These are phyloP conservation scores for Geum urbanum DNA, from an alignment of 306 rosid genomes.

Conservation along the genomic window DNA sequence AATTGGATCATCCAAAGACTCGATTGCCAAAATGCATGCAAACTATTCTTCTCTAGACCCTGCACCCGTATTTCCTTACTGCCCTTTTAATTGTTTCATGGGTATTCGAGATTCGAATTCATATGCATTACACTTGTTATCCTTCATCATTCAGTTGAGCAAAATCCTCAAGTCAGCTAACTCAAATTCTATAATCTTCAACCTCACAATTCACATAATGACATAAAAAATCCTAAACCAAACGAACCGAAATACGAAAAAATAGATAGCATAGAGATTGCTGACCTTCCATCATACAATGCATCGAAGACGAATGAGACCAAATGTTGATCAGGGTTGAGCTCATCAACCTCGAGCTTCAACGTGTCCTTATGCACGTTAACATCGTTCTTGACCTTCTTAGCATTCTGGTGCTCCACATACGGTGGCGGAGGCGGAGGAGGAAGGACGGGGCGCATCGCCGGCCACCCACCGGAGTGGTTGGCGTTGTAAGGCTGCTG, in stretches of 20 bases:
- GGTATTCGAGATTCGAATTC: neutral
- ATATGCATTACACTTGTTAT: neutral
- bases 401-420: conserved; percentile 72
- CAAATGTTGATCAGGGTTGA: conserved; percentile 59
- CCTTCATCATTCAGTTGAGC: neutral
- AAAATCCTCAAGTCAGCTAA: neutral
- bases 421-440: conserved; percentile 51
- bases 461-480: conserved; percentile 49
- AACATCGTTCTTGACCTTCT: conserved; percentile 73
- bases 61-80: neutral
- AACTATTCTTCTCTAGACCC: neutral
- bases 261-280: neutral
- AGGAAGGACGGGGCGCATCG: conserved; percentile 27
- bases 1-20: neutral
- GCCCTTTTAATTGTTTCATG: neutral
- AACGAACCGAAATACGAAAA: neutral
- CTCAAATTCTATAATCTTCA: neutral
- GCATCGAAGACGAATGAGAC: conserved; percentile 83
- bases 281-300: conserved; percentile 70
- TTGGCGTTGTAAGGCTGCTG: conserved; percentile 41
- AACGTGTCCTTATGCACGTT: conserved; percentile 74
- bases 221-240: neutral
- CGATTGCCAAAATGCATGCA: neutral
- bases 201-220: neutral
- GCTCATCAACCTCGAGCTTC: conserved; percentile 50